Conservation (phyloP, 352 stramenopile species). For the Phytophthora lateralis region DNA sequence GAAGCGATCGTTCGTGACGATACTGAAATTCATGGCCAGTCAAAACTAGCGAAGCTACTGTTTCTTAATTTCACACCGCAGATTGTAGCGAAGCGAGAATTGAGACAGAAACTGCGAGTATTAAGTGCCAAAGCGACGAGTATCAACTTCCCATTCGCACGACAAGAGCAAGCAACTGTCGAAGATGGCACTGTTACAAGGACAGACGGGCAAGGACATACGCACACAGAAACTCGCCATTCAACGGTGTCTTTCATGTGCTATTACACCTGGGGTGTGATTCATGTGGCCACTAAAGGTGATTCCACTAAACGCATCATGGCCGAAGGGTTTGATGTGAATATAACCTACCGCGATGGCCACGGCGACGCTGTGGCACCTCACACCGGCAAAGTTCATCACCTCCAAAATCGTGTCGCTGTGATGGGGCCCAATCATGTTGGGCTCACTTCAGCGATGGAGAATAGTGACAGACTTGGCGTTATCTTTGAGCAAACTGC, state of each 20-base stretch:
- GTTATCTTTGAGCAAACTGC: conserved; percentile 35
- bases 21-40: conserved; percentile 4
- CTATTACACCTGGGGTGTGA: conserved; percentile 31
- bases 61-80: conserved; percentile 47
- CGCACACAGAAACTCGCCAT: conserved; percentile 26
- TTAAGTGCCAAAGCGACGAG: conserved; percentile 17
- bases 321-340: conserved; percentile 50
- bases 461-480: conserved; percentile 31
- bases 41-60: conserved; percentile 21
- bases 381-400: conserved; percentile 39
- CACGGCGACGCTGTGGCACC: conserved; percentile 37
- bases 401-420: conserved; percentile 32
- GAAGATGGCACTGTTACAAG: conserved; percentile 37
- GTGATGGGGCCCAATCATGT: conserved; percentile 38
- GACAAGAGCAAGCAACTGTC: conserved; percentile 40
- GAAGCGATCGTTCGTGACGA: conserved; percentile 47
- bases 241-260: conserved; percentile 43
- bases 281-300: conserved; percentile 22
- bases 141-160: conserved; percentile 42
- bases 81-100: conserved; percentile 26
- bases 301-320: conserved; percentile 35
- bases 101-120: conserved; percentile 45
- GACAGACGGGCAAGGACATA: conserved; percentile 33
- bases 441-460: conserved; percentile 35
- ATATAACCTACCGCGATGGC: conserved; percentile 48